These are phyloP conservation scores for Solanum corneliomulleri DNA, from an alignment of 257 asterid species.

Conservation along the genomic window DNA sequence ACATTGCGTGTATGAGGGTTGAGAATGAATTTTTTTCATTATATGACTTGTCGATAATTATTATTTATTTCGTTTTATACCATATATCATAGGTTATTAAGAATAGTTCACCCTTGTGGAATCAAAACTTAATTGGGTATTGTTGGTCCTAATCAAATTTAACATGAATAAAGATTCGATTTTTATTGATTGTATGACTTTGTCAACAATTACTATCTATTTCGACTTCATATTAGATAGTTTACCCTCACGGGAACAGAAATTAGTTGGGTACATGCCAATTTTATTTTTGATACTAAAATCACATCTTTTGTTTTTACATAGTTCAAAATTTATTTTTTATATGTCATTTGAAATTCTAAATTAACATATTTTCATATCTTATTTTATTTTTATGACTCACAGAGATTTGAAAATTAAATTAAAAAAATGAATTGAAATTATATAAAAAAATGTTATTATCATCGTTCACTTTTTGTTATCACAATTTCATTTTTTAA, in stretches of 20 bases:
- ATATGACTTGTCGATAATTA: background rate
- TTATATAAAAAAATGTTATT: too few species aligned
- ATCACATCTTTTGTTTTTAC: background rate
- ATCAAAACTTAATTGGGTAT: too few species aligned
- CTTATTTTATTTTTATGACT: background rate
- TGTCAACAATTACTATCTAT: background rate
- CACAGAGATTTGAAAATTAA: background rate
- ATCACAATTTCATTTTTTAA: accelerated
- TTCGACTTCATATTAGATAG: background rate
- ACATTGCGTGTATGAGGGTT: too few species aligned
- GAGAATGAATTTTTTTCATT: too few species aligned
- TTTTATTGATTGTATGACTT: background rate
- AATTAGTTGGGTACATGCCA: background rate
- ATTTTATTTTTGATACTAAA: background rate
- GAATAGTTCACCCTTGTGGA: background rate
- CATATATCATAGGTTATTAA: too few species aligned
- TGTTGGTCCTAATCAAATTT: background rate
- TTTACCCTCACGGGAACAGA: background rate
- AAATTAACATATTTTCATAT: background rate
- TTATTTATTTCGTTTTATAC: background rate
- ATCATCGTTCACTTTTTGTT: accelerated
- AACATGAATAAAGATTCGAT: background rate
- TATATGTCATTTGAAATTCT: accelerated
- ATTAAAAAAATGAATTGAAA: background rate
- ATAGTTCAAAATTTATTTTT: background rate